phyloP scores from a whole-genome alignment of 2,329 filamentous ascomycete genomes.

The Colletotrichum incanum region DNA sequence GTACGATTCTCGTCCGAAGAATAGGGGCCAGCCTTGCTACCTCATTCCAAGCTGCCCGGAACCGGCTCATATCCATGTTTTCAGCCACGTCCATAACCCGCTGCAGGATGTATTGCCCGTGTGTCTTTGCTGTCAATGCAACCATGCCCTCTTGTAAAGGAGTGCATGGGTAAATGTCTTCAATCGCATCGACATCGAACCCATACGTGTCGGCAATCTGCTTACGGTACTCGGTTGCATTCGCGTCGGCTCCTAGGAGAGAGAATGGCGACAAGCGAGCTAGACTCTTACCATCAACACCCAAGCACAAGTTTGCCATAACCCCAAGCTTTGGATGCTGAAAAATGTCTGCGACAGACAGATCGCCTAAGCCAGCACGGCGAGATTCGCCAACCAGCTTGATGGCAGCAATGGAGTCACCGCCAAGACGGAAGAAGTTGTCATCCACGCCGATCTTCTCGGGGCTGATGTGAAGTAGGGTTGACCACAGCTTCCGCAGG shows the following conservation, averaged over 20 bases:
- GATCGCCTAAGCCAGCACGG: not conserved
- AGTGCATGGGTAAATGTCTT: conserved; percentile 16
- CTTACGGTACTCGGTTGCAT: not conserved
- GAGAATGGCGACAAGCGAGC: not conserved
- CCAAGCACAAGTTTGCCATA: conserved; percentile 8
- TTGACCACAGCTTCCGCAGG: conserved; percentile 4
- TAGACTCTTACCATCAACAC: not conserved
- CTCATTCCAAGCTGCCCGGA: conserved; percentile 44
- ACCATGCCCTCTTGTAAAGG: conserved; percentile 31
- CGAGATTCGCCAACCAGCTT: conserved; percentile 33
- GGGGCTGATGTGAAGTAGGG: not conserved
- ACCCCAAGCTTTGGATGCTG: conserved; percentile 4
- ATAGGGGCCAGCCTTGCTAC: conserved; percentile 38
- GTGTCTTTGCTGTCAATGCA: conserved; percentile 42
- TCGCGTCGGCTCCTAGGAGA: not conserved
- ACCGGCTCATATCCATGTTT: conserved; percentile 6
- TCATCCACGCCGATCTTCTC: conserved; percentile 31
- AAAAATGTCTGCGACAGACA: conserved; percentile 24
- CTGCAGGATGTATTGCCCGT: conserved; percentile 25
- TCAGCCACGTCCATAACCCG: conserved; percentile 42
- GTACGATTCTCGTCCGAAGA: conserved; percentile 44
- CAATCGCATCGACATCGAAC: not conserved
- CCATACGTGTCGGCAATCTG: not conserved
- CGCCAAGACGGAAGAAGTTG: conserved; percentile 47
- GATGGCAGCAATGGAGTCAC: conserved; percentile 49